Conservation (phyloP, 345 rosid genomes). For the Ricinus communis region DNA sequence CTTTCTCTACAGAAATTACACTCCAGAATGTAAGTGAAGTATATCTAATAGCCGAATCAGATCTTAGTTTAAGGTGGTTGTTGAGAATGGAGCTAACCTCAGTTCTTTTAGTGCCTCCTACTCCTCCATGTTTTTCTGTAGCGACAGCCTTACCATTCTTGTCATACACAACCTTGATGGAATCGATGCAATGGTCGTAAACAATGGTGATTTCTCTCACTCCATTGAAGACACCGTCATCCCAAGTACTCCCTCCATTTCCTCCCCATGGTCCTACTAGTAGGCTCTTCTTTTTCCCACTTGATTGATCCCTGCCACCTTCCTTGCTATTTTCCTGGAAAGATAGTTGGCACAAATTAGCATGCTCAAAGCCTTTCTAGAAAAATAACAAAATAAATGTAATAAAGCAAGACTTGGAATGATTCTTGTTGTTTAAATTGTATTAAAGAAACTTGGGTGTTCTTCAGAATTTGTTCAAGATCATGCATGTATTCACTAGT, state of each 20-base stretch:
- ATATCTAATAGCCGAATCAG: no score
- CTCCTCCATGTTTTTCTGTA: constrained; percentile 69
- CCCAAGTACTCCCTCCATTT: constrained; percentile 68
- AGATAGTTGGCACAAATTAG: neutral
- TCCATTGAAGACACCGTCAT: constrained; percentile 65
- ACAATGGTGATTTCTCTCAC: constrained; percentile 60
- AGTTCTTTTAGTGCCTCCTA: constrained; percentile 49
- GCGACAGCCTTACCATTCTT: constrained; percentile 54
- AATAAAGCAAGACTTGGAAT: neutral
- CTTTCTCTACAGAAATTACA: no score
- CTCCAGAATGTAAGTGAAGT: no score
- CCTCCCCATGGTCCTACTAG: constrained; percentile 84
- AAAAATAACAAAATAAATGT: no score
- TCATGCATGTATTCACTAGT: no score
- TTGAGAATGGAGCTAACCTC: constrained; percentile 40
- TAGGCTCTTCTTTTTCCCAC: constrained; percentile 33
- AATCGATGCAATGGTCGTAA: constrained; percentile 69
- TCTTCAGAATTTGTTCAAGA: no score
- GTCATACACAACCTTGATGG: constrained; percentile 56
- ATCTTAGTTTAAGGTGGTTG: no score
- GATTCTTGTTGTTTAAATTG: no score
- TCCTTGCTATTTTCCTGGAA: constrained; percentile 14
- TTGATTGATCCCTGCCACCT: constrained; percentile 23
- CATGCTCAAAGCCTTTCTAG: neutral
- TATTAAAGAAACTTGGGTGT: no score